Base-by-base conservation (phyloP, 345 rosid species). In the Excoecaria agallocha region DNA sequence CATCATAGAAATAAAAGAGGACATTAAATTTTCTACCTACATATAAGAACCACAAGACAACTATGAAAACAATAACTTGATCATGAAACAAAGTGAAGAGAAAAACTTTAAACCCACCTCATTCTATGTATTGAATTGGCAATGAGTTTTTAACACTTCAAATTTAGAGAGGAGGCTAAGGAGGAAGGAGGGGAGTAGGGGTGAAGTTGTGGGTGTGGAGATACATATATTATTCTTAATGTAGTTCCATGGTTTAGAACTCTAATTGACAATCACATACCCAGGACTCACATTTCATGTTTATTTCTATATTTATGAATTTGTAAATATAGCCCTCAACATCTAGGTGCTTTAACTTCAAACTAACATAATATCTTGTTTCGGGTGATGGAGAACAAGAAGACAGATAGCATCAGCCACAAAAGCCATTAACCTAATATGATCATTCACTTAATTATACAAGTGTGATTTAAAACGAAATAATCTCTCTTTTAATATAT, bases 231-330 rank as follows among this genome's bases (percentile, higher is more conserved):
- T 6, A 66, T 20, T 12, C 19, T 15, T 13, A 10, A 51, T 66
- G 24, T 66, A 12, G 25, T 20, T 48, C 15, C 22, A 55, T 11
- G n/a, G 12, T 45, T 20, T 66, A 15, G 48, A 13, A 66, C 22
- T 45, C 13, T 12, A 24, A 46, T 65, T 41, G 69, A 35, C 45
- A 65, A 65, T 17, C 9, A 46, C 3, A 65, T 43, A 43, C 69
- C 35, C 43, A 43, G 15, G 37, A 35, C 5, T 62, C 6, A 35
- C 5, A 17, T 37, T 20, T 61, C 37, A 22, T 66, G 54, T 37
- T 45, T 46, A 66, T 45, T 66, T 46, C 30, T 43, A 19, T 43
- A 66, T 46, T 24, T 66, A 46, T n/a, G 38, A 67, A 67, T 56
- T 24, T 58, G 68, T 8, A 39, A 43, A 6, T 64, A 37, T 49